These are phyloP conservation scores for Gnetum montanum DNA, from an alignment of 75 land plant species.

Conservation along the genomic window DNA sequence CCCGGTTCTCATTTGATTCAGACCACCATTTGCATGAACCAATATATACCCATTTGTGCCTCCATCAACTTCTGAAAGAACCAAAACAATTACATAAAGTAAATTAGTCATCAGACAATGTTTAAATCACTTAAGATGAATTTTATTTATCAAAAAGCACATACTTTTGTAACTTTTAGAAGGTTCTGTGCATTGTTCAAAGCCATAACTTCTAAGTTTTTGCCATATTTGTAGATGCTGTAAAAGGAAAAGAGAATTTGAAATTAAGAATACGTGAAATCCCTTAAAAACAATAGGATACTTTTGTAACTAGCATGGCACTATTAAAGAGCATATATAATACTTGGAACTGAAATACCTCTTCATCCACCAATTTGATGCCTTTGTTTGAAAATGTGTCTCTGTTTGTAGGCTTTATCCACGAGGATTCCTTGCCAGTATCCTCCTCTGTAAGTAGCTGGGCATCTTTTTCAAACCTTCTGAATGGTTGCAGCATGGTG, in stretches of 20 bases:
- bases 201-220: slow-evolving; percentile 44
- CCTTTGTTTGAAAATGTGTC: background rate
- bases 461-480: background rate
- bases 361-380: background rate
- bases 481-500: slow-evolving; percentile 4
- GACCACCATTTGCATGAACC: slow-evolving; percentile 86
- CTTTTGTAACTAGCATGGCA: too few species aligned
- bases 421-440: background rate
- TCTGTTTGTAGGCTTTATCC: background rate
- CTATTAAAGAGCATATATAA: too few species aligned
- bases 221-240: slow-evolving; percentile 54
- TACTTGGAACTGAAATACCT: too few species aligned
- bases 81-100: background rate
- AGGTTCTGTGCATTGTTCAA: slow-evolving; percentile 38
- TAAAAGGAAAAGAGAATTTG: background rate
- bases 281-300: too few species aligned
- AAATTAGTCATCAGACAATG: background rate
- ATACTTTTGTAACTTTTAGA: slow-evolving; percentile 23
- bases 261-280: too few species aligned
- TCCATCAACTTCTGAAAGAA: slow-evolving; percentile 17
- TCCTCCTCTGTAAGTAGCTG: background rate
- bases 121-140: background rate
- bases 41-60: slow-evolving; percentile 65
- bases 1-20: slow-evolving; percentile 94
- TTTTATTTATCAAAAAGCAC: background rate